Evolutionary conservation across 2,329 filamentous ascomycete species (phyloP), one percentile per base, ranked within the genome.

Genomic region (Xylaria polymorpha): DNA sequence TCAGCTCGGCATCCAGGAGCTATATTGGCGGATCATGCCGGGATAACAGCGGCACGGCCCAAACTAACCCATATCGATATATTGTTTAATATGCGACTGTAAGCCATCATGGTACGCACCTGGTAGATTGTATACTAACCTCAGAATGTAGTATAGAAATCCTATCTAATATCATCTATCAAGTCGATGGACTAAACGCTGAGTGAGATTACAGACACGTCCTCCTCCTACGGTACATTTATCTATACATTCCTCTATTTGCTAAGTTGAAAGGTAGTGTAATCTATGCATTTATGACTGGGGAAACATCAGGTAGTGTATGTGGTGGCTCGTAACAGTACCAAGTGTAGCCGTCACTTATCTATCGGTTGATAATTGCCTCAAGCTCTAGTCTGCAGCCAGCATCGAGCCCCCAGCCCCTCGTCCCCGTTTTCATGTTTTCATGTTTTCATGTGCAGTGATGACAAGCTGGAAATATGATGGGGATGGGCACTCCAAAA

Each of bases 1-100:
- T 71, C 67, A 71, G 67, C 69, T 71, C 69, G 64, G 67, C 64
- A 67, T 61, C 53, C 44, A 55, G 55, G 69, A 60, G 63, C 64
- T 67, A 39, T 61, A 39, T 50, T 67, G 55, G 61, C 67, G 67
- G 64, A 67, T 70, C 53, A 66, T 70, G 64, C 64, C 61, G 64
- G 59, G 18, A 43, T 29, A 69, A 25, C 63, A 64, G 56, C 69
- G 63, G 63, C 62, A 65, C 55, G 59, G 48, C 58, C 59, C 41
- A 53, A 50, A 55, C 59, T 51, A 63, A 43, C 48, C 66, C 25
- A 32, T 63, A 57, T 55, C 14, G 56, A 53, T 62, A 65, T 39
- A 65, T 58, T 61, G 51, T 55, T 56, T 53, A 59, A 59, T 59
- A 67, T 68, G 57, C 58, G 51, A 65, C 66, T 37, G 58, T 53